A percentile compares a stretch with the other conserved stretches of the same genome.
Conservation (phyloP, 352 stramenopile species). For the Phytophthora agathidicida region DNA sequence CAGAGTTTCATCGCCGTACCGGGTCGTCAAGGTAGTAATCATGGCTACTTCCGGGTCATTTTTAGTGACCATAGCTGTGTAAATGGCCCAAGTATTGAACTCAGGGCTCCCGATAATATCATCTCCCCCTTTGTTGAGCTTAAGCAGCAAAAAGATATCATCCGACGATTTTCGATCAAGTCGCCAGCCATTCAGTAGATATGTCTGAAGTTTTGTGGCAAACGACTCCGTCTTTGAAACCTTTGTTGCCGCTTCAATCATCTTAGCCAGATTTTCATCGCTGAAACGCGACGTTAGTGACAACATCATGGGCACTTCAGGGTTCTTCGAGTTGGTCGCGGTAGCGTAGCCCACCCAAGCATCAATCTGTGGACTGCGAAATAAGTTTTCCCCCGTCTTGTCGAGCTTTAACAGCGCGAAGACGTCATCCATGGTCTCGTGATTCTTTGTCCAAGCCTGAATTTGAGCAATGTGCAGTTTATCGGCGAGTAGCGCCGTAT, state of each 20-base stretch:
- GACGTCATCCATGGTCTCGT: not conserved
- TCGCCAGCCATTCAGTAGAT: not conserved
- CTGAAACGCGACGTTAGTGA: not conserved
- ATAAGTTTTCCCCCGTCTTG: not conserved
- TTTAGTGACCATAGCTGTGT: not conserved
- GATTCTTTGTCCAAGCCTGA: not conserved
- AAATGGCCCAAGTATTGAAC: conserved; percentile 1
- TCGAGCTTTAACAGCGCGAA: conserved; percentile 6
- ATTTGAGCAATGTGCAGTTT: not conserved
- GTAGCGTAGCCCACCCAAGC: not conserved
- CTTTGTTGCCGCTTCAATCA: conserved; percentile 1
- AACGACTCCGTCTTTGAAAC: not conserved
- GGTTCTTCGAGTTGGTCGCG: not conserved
- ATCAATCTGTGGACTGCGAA: not conserved
- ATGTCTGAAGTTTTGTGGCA: not conserved
- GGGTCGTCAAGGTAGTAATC: not conserved
- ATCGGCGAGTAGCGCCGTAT: not conserved
- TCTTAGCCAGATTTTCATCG: not conserved
- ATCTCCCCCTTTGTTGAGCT: not conserved
- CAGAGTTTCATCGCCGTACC: conserved; percentile 1
- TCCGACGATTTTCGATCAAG: not conserved
- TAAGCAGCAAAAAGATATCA: not conserved
- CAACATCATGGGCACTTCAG: not conserved
- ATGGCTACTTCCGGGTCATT: not conserved
- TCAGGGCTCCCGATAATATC: not conserved